phyloP scores from a whole-genome alignment of 1,284 basidiomycete genomes.

The Hortiboletus rubellus region DNA sequence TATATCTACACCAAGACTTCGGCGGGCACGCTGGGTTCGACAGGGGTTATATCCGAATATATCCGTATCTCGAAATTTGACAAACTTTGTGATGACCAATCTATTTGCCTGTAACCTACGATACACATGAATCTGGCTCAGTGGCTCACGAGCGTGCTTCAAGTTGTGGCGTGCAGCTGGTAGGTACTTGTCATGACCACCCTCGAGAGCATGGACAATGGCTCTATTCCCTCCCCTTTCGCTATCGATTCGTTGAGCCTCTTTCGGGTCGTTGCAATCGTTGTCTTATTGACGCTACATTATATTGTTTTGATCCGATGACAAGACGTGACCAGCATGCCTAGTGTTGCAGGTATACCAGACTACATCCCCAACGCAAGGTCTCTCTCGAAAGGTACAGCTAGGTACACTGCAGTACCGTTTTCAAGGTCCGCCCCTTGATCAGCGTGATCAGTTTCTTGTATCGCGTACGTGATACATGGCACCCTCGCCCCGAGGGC shows the following conservation, averaged over 20 bases:
- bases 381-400: conserved; percentile 52
- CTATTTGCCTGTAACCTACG: no score
- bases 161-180: neutral
- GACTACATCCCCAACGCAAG: conserved; percentile 38
- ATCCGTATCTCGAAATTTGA: no score
- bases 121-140: neutral
- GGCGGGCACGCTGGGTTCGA: no score
- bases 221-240: conserved; percentile 33
- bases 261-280: conserved; percentile 40
- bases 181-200: conserved; percentile 7
- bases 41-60: no score
- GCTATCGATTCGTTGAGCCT: conserved; percentile 44
- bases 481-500: conserved; percentile 54
- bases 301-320: conserved; percentile 51
- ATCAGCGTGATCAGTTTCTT: conserved; percentile 11
- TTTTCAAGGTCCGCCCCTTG: conserved; percentile 23
- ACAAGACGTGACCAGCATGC: conserved; percentile 14
- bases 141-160: conserved; percentile 14
- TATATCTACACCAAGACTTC: no score
- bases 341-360: no score
- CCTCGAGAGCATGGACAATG: conserved; percentile 11
- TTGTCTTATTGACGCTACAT: conserved; percentile 46
- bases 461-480: neutral
- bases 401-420: conserved; percentile 47
- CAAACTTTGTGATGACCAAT: no score